These are phyloP conservation scores for Apiospora hydei DNA, from an alignment of 2,329 filamentous ascomycete species.

Conservation along the genomic window DNA sequence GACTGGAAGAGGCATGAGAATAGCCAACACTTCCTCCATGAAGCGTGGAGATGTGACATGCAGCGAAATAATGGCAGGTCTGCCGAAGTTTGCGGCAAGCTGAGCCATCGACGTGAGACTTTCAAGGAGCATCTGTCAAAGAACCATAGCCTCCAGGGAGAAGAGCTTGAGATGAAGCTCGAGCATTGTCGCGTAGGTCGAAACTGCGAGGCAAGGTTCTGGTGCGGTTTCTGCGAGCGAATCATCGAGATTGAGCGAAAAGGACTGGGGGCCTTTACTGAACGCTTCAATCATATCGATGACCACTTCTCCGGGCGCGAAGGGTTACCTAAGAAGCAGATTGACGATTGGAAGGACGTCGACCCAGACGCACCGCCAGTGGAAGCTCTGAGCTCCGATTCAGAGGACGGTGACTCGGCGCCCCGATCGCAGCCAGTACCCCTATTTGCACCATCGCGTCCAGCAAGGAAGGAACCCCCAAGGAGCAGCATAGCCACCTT, in stretches of 20 bases:
- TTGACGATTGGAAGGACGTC: constrained; percentile 62
- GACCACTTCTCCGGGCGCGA: constrained; percentile 68
- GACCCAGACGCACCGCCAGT: constrained; percentile 37
- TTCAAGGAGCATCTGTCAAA: constrained; percentile 69
- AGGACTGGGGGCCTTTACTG: constrained; percentile 63
- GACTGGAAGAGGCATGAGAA: constrained; percentile 94
- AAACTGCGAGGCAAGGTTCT: constrained; percentile 73
- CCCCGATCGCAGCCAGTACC: background rate
- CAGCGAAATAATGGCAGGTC: constrained; percentile 31
- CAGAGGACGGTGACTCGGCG: constrained; percentile 30
- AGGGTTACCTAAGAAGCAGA: constrained; percentile 47
- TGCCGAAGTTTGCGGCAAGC: constrained; percentile 58
- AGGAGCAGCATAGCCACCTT: constrained; percentile 6
- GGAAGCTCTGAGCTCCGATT: constrained; percentile 29
- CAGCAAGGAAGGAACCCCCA: background rate
- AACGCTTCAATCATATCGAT: constrained; percentile 76
- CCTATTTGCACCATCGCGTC: background rate
- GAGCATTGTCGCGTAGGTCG: constrained; percentile 67
- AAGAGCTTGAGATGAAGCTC: constrained; percentile 51
- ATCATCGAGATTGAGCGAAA: constrained; percentile 60
- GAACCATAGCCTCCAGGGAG: constrained; percentile 52
- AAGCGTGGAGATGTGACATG: constrained; percentile 75
- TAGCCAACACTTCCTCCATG: constrained; percentile 75
- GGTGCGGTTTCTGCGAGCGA: constrained; percentile 83
- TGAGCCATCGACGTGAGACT: constrained; percentile 63